Conservation (phyloP, 257 asterid species). For the Nicotiana tomentosiformis region DNA sequence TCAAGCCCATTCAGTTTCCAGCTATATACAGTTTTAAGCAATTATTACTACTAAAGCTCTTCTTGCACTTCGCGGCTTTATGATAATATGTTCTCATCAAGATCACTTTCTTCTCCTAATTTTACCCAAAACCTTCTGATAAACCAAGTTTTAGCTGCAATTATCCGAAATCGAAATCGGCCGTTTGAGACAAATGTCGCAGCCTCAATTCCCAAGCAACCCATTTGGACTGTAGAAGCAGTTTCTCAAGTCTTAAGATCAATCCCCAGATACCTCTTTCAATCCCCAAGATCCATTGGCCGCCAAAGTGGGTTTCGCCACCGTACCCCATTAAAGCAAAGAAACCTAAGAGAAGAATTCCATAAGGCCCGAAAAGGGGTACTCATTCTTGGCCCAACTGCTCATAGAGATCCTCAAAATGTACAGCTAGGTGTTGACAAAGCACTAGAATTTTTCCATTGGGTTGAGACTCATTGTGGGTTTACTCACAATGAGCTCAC, state of each 20-base stretch:
- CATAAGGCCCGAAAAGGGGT: conserved; percentile 37
- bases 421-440: conserved; percentile 62
- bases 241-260: conserved; percentile 63
- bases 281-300: conserved; percentile 77
- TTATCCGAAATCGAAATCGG: conserved; percentile 61
- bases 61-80: not conserved
- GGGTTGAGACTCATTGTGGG: conserved; percentile 58
- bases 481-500: conserved; percentile 69
- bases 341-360: conserved; percentile 49
- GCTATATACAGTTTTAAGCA: too few species aligned
- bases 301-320: conserved; percentile 69
- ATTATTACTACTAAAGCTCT: not conserved
- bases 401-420: conserved; percentile 57
- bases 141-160: conserved; percentile 51
- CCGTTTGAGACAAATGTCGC: conserved; percentile 36
- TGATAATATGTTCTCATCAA: conserved; percentile 16
- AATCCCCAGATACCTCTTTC: conserved; percentile 67
- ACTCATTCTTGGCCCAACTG: conserved; percentile 80
- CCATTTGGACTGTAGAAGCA: conserved; percentile 49
- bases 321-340: conserved; percentile 68
- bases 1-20: too few species aligned
- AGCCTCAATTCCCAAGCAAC: conserved; percentile 11
- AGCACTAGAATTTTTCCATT: conserved; percentile 72
- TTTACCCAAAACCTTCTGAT: conserved; percentile 17
- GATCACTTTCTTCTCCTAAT: conserved; percentile 6